phyloP scores from a whole-genome alignment of 192 early-diverging fungal genomes.

The Coemansia sp. region DNA sequence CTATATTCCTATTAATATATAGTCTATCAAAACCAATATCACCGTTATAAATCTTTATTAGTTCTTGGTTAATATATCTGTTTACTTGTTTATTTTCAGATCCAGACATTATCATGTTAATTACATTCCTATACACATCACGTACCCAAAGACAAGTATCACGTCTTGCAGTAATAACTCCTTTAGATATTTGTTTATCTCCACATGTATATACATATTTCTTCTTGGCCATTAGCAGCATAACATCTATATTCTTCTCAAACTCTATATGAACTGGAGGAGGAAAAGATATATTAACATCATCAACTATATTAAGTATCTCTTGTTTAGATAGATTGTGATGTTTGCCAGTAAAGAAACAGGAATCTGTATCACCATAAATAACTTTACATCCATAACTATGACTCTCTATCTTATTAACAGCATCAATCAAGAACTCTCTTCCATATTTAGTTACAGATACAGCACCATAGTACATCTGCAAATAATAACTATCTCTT shows the following conservation, averaged over 20 bases:
- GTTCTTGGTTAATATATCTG: background rate
- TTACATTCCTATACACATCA: constrained; percentile 12
- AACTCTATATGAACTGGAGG: constrained; percentile 24
- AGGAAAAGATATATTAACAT: constrained; percentile 14
- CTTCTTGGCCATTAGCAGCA: constrained; percentile 27
- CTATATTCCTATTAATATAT: constrained; percentile 15
- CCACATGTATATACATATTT: constrained; percentile 21
- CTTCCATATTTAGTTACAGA: constrained; percentile 18
- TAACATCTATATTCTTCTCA: constrained; percentile 13
- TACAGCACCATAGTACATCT: constrained; percentile 15
- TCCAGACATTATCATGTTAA: constrained; percentile 9
- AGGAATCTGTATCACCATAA: constrained; percentile 35
- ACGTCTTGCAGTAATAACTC: constrained; percentile 28
- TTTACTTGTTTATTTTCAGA: constrained; percentile 2
- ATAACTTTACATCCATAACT: constrained; percentile 14
- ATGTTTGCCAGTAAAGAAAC: constrained; percentile 20
- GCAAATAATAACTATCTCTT: constrained; percentile 15
- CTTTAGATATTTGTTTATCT: constrained; percentile 17
- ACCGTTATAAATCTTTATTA: background rate
- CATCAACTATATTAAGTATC: constrained; percentile 10
- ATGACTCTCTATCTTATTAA: constrained; percentile 14
- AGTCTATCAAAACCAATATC: constrained; percentile 2
- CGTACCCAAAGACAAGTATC: constrained; percentile 25
- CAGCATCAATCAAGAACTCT: constrained; percentile 11
- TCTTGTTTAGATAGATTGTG: constrained; percentile 4